Conservation (phyloP, 306 rosid genomes). For the Phaseolus lunatus region DNA sequence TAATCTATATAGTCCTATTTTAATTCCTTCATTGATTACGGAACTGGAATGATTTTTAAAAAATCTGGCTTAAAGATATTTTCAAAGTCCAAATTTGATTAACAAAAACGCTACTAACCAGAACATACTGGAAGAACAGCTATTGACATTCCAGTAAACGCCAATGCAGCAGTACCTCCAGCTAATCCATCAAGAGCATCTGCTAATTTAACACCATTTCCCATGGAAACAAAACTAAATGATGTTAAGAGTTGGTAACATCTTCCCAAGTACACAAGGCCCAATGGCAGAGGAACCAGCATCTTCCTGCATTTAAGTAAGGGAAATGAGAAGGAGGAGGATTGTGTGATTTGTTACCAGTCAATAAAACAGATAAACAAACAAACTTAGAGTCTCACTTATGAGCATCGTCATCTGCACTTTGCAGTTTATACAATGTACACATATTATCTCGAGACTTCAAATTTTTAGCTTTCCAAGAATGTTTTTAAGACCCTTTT, state of each 20-base stretch:
- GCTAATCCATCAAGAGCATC: conserved; percentile 97
- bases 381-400: conserved; percentile 22
- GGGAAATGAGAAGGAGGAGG: conserved; percentile 36
- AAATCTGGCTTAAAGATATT: conserved; percentile 10
- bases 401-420: conserved; percentile 21
- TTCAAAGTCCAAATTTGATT: conserved; percentile 13
- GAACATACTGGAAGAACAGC: conserved; percentile 96
- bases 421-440: conserved; percentile 2
- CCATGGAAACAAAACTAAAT: conserved; percentile 86
- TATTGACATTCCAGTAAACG: conserved; percentile 89
- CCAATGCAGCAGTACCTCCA: conserved; percentile 95
- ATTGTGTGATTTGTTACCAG: conserved; percentile 28
- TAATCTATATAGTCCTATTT: background rate
- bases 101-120: conserved; percentile 65
- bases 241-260: conserved; percentile 77
- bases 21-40: background rate
- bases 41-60: conserved; percentile 18
- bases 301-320: conserved; percentile 72
- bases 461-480: conserved; percentile 13
- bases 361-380: conserved; percentile 35
- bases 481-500: conserved; percentile 4
- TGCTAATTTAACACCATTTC: conserved; percentile 82
- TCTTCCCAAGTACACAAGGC: conserved; percentile 80
- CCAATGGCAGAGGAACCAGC: conserved; percentile 89
- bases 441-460: background rate